Base-by-base conservation (phyloP, 805 yeast species). In the Monosporozyma servazzii region DNA sequence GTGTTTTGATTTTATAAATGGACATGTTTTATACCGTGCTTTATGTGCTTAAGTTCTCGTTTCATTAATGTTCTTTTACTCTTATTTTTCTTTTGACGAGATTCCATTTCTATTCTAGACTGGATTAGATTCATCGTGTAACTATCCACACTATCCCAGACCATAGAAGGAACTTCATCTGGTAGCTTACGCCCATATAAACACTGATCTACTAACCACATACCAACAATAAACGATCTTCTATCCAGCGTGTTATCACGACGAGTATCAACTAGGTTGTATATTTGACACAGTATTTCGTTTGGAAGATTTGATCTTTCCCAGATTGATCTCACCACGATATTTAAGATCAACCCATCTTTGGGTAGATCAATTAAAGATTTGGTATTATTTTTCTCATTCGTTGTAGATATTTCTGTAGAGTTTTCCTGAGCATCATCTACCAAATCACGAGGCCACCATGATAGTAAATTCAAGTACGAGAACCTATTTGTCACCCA, bases 151-250 rank as follows among this genome's bases (percentile, higher is more conserved):
- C 95, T 86, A 43, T 79, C 77, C 98, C 98, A 93, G 1, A 91
- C 81, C 29, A 75, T 76, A 5, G 77, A 79, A 41, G 78, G 81
- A 5, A 93, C 78, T 39, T 68, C 68, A 53, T 78, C 75, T 0
- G 99, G 98, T 47, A 93, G 70, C 65, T 93, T 93, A 40, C 95
- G 75, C 0, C 99, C 99, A 64, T 91, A 93, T 13, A 93, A 73
- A 63, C 96, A 87, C 68, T 93, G 99, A 66, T 93, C 99, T 2
- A 93, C 90, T 4, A 90, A 69, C 99, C 99, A 93, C 86, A 87
- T 90, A 0, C 99, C 99, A n/a, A 90, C 91, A 31, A 91, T 71
- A 60, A 93, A 93, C 56, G 90, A 91, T 37, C 81, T 83, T 54
- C 87, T 79, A 57, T 82, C 84, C 50, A 93, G 71, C 0, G 86